These are phyloP conservation scores for Microbotryomycetes sp. DNA, from an alignment of 1,284 basidiomycete species.

Conservation along the genomic window DNA sequence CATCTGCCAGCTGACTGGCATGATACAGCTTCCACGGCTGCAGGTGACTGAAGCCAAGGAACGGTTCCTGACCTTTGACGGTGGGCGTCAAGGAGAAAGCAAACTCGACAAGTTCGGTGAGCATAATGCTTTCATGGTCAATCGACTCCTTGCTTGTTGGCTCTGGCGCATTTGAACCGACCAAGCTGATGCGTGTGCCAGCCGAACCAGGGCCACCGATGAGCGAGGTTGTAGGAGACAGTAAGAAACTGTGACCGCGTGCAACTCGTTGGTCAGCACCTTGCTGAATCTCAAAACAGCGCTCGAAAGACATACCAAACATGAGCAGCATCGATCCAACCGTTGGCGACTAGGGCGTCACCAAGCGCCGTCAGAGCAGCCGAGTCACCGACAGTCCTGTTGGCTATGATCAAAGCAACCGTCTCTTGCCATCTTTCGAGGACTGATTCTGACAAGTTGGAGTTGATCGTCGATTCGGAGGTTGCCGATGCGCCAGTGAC, in stretches of 20 bases:
- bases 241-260: constrained; percentile 59
- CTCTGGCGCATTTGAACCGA: constrained; percentile 59
- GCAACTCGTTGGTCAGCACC: constrained; percentile 8
- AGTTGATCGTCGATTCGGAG: constrained; percentile 45
- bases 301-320: constrained; percentile 61
- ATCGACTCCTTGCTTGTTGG: constrained; percentile 53
- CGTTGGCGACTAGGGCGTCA: constrained; percentile 65
- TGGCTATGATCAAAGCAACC: constrained; percentile 73
- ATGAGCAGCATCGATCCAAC: constrained; percentile 81
- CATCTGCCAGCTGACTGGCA: constrained; percentile 61
- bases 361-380: constrained; percentile 80
- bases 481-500: constrained; percentile 45
- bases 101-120: constrained; percentile 90
- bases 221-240: constrained; percentile 75
- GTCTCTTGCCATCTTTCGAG: constrained; percentile 79
- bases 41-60: constrained; percentile 73
- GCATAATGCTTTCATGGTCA: constrained; percentile 71
- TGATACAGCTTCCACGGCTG: constrained; percentile 82
- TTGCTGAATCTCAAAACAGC: not conserved
- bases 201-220: constrained; percentile 49
- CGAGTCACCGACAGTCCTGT: constrained; percentile 54
- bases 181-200: constrained; percentile 42
- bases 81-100: constrained; percentile 63
- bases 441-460: constrained; percentile 53
- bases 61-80: constrained; percentile 76